Evolutionary conservation across 305 asterid species (phyloP).

Genomic region (Andrographis paniculata): DNA sequence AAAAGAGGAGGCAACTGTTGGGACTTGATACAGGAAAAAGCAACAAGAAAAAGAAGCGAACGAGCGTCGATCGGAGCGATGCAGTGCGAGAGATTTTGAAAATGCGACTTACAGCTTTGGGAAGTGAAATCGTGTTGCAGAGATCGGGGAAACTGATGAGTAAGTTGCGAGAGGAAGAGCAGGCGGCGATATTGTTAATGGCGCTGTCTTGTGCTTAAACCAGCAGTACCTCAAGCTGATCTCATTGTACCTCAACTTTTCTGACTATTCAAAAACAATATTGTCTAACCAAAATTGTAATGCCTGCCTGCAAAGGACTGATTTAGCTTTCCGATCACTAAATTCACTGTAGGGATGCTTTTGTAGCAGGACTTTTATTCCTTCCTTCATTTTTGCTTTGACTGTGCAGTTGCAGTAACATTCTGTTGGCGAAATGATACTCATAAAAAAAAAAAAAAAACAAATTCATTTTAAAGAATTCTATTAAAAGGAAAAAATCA

Average conservation of each 20-base stretch:
- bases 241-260: constrained; percentile 23
- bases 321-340: too few relatives aligned
- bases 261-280: too few relatives aligned
- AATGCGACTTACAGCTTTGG: constrained; percentile 45
- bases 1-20: constrained; percentile 61
- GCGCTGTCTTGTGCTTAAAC: constrained; percentile 57
- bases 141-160: constrained; percentile 47
- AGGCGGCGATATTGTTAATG: constrained; percentile 75
- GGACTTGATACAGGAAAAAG: constrained; percentile 40
- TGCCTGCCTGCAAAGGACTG: too few relatives aligned
- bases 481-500: too few relatives aligned
- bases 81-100: constrained; percentile 37
- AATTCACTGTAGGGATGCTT: too few relatives aligned
- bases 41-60: constrained; percentile 40
- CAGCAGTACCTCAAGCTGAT: constrained; percentile 20
- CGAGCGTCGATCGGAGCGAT: constrained; percentile 19
- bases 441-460: too few relatives aligned
- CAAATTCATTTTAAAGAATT: too few relatives aligned
- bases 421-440: too few relatives aligned
- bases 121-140: constrained; percentile 36
- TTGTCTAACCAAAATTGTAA: too few relatives aligned
- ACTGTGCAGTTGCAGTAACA: too few relatives aligned
- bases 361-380: too few relatives aligned
- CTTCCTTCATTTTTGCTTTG: too few relatives aligned
- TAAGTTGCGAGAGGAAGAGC: constrained; percentile 70